phyloP scores from a whole-genome alignment of 257 asterid species.

The Avicennia marina region DNA sequence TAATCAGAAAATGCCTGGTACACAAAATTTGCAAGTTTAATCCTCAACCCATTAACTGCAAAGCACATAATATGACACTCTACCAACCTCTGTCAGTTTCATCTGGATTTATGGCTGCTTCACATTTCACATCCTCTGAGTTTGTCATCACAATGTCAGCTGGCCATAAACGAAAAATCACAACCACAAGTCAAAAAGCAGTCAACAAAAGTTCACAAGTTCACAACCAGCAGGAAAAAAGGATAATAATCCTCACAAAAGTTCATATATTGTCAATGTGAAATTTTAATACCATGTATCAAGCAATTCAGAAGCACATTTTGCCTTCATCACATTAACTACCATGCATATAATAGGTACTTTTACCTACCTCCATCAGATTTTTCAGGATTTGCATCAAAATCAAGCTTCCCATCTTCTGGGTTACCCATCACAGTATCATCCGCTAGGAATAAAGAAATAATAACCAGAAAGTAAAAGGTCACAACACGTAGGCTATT shows the following conservation, averaged over 20 bases:
- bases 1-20: neutral
- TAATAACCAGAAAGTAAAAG: neutral
- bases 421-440: constrained; percentile 21
- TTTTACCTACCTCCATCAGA: constrained; percentile 26
- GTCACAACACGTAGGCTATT: too few species aligned
- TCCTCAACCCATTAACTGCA: neutral
- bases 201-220: too few species aligned
- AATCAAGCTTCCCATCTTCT: constrained; percentile 34
- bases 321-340: neutral
- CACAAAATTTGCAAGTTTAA: neutral
- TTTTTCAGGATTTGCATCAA: constrained; percentile 25
- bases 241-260: too few species aligned
- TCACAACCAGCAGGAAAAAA: too few species aligned
- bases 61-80: neutral
- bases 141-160: constrained; percentile 27
- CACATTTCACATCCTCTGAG: constrained; percentile 34
- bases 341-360: neutral
- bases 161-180: neutral
- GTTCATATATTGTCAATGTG: too few species aligned
- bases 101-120: constrained; percentile 25
- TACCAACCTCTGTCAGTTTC: constrained; percentile 20
- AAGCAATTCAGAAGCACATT: neutral
- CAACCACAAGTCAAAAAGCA: neutral
- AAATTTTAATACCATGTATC: too few species aligned
- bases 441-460: constrained; percentile 24